Conservation (phyloP, 2,329 filamentous ascomycete genomes). For the Botrytis paeoniae region DNA sequence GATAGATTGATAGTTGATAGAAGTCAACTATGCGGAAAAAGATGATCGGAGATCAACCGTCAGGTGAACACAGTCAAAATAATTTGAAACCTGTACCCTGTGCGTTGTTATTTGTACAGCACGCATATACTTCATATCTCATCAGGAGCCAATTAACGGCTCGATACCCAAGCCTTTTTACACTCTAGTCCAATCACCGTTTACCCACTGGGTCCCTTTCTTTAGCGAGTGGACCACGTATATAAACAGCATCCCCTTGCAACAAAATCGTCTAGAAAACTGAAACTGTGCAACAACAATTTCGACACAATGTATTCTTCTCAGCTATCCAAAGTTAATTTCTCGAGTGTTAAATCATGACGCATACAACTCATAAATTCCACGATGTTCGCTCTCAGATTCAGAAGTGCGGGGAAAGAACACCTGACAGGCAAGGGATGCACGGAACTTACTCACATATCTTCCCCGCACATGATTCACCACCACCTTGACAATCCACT, state of each 20-base stretch:
- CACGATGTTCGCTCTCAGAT: neutral
- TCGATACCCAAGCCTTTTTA: neutral
- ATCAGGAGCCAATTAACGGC: neutral
- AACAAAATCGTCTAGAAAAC: slow-evolving; percentile 2
- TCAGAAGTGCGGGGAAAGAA: slow-evolving; percentile 10
- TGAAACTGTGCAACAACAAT: slow-evolving; percentile 1
- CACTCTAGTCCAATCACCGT: slow-evolving; percentile 4
- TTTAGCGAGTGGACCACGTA: slow-evolving; percentile 20
- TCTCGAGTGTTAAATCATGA: neutral
- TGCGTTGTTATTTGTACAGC: slow-evolving; percentile 13
- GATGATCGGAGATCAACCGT: neutral
- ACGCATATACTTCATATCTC: neutral
- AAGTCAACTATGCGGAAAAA: neutral
- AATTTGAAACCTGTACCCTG: neutral
- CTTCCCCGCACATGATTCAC: slow-evolving; percentile 20
- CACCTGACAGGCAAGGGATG: slow-evolving; percentile 10
- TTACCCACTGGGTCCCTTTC: slow-evolving; percentile 6
- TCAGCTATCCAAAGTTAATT: neutral
- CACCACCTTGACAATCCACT: neutral
- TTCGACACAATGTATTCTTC: neutral
- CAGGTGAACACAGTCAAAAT: neutral
- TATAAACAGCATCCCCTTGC: slow-evolving; percentile 12
- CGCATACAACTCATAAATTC: neutral
- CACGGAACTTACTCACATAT: slow-evolving; percentile 9
- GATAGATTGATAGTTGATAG: neutral